Percentiles rank a stretch among this genome's conserved stretches.
These are phyloP conservation scores for Metarhizium brunneum DNA, from an alignment of 2,329 filamentous ascomycete genomes.

Conservation along the genomic window DNA sequence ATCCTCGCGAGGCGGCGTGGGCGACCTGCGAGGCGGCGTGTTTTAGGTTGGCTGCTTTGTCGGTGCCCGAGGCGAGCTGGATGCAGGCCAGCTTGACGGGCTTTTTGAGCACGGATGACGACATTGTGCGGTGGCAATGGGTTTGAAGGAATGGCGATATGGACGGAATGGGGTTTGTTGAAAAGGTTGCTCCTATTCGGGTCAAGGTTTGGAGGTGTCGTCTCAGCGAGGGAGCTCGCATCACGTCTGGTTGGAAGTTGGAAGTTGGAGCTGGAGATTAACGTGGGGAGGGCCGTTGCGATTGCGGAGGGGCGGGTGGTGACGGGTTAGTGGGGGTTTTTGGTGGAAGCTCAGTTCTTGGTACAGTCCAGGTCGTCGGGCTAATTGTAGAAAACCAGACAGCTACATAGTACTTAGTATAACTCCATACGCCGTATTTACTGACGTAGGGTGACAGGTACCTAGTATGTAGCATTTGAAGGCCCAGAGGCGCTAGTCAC, in stretches of 20 bases:
- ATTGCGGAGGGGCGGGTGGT: too few species aligned
- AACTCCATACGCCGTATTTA: too few species aligned
- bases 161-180: not conserved
- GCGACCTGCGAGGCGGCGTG: conserved; percentile 76
- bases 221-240: not conserved
- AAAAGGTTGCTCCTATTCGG: conserved; percentile 8
- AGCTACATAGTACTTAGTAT: too few species aligned
- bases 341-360: too few species aligned
- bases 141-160: not conserved
- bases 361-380: too few species aligned
- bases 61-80: conserved; percentile 70
- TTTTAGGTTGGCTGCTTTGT: conserved; percentile 77
- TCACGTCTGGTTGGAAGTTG: conserved; percentile 1
- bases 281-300: not conserved
- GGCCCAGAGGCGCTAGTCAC: too few species aligned
- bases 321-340: too few species aligned
- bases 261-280: not conserved
- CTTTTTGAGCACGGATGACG: conserved; percentile 53
- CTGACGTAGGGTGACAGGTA: too few species aligned
- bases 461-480: too few species aligned
- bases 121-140: conserved; percentile 23
- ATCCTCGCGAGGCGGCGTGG: conserved; percentile 66
- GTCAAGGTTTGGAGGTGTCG: not conserved
- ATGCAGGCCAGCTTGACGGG: conserved; percentile 73
- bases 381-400: too few species aligned